Evolutionary conservation across 768 basidiomycete species (phyloP).

Genomic region (Xerocomellus intermedius): DNA sequence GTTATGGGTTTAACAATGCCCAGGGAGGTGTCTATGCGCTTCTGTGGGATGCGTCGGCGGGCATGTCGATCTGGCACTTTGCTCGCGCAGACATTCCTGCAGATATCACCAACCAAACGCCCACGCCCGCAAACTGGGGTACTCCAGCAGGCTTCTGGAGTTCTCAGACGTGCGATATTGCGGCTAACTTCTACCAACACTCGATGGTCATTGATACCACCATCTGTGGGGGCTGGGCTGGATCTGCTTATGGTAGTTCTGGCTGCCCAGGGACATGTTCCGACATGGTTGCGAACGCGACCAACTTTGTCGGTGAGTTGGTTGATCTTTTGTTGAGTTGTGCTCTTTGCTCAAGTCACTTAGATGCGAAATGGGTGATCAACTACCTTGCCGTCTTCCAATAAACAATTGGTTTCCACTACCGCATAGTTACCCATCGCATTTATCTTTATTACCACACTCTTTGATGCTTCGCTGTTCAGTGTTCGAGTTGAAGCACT

Average conservation of each 20-base stretch:
- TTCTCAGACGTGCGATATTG: slow-evolving; percentile 47
- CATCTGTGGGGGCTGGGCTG: slow-evolving; percentile 34
- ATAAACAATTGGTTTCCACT: slow-evolving; percentile 2
- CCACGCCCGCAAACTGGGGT: slow-evolving; percentile 52
- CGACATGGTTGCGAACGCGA: slow-evolving; percentile 50
- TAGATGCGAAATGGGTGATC: slow-evolving; percentile 57
- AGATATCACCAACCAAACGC: slow-evolving; percentile 46
- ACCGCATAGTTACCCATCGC: background rate
- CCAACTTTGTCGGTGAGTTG: slow-evolving; percentile 48
- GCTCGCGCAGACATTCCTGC: slow-evolving; percentile 47
- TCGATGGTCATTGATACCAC: slow-evolving; percentile 42
- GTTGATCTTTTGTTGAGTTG: background rate
- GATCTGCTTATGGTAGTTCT: slow-evolving; percentile 23
- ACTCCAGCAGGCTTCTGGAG: slow-evolving; percentile 52
- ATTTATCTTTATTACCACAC: background rate
- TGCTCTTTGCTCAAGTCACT: slow-evolving; percentile 7
- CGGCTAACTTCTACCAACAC: slow-evolving; percentile 52
- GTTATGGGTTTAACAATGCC: slow-evolving; percentile 31
- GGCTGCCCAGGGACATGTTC: slow-evolving; percentile 45
- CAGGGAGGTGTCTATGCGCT: slow-evolving; percentile 56
- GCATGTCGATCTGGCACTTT: slow-evolving; percentile 60
- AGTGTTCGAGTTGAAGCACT: slow-evolving; percentile 7
- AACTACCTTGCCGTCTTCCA: slow-evolving; percentile 57
- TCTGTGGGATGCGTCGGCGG: slow-evolving; percentile 45
- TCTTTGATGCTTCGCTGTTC: slow-evolving; percentile 5